phyloP scores from a whole-genome alignment of 2,329 filamentous ascomycete genomes.

The Shiraia bambusicola region DNA sequence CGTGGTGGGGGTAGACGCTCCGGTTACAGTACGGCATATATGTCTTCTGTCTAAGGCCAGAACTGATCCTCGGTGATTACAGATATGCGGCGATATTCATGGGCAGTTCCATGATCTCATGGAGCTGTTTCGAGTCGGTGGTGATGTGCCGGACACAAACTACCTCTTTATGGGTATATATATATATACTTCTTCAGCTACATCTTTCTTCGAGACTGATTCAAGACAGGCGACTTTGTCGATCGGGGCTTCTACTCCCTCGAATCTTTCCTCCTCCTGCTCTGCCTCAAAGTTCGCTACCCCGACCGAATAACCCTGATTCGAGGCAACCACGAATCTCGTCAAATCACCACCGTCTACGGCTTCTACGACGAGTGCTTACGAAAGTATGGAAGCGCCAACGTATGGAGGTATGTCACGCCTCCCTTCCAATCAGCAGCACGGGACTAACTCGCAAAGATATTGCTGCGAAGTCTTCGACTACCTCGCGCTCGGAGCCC shows the following conservation, averaged over 20 bases:
- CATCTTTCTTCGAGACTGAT: constrained; percentile 1
- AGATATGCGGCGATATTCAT: constrained; percentile 84
- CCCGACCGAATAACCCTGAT: constrained; percentile 96
- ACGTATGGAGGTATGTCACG: constrained; percentile 68
- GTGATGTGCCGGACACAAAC: constrained; percentile 91
- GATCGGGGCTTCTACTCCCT: constrained; percentile 98
- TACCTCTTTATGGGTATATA: constrained; percentile 88
- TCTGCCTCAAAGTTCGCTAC: constrained; percentile 96
- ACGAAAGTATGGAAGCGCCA: constrained; percentile 92
- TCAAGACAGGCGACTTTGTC: constrained; percentile 78
- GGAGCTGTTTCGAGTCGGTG: constrained; percentile 92
- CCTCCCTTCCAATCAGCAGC: neutral
- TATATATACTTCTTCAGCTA: neutral
- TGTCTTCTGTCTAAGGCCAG: neutral
- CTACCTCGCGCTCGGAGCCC: constrained; percentile 86
- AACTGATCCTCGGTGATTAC: constrained; percentile 3
- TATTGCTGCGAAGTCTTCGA: constrained; percentile 98
- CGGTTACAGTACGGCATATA: constrained; percentile 72
- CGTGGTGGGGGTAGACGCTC: constrained; percentile 90
- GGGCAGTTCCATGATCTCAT: constrained; percentile 96
- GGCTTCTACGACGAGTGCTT: constrained; percentile 98
- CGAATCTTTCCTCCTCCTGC: constrained; percentile 91
- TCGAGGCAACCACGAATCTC: constrained; percentile 91
- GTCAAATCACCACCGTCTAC: constrained; percentile 96
- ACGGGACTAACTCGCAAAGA: constrained; percentile 19